phyloP scores from a whole-genome alignment of 1,139 yeast genomes.

The Zhuliangozyma parablackwelliae region DNA sequence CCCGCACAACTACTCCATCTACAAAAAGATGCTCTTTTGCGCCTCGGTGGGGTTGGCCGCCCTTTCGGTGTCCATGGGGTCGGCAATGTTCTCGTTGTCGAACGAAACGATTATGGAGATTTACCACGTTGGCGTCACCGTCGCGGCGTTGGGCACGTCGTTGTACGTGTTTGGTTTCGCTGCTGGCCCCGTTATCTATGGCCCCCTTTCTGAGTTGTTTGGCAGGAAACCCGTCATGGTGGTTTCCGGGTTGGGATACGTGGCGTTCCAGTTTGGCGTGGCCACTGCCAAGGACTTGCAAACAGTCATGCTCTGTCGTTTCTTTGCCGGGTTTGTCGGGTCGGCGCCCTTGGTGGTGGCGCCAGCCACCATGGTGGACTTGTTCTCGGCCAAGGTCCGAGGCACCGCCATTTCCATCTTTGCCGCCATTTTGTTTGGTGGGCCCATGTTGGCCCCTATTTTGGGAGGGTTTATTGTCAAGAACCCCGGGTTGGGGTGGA shows the following conservation, averaged over 20 bases:
- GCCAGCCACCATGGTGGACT: slow-evolving; percentile 41
- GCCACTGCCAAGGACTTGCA: slow-evolving; percentile 39
- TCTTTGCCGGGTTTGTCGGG: slow-evolving; percentile 39
- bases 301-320: slow-evolving; percentile 36
- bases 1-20: slow-evolving; percentile 45
- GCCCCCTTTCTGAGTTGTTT: slow-evolving; percentile 37
- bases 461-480: slow-evolving; percentile 32
- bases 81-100: slow-evolving; percentile 36
- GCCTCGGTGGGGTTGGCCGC: slow-evolving; percentile 29
- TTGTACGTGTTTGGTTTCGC: slow-evolving; percentile 42
- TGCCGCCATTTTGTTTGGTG: slow-evolving; percentile 37
- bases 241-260: slow-evolving; percentile 27
- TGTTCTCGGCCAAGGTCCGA: slow-evolving; percentile 28
- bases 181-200: slow-evolving; percentile 40
- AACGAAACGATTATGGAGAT: slow-evolving; percentile 17
- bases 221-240: slow-evolving; percentile 32
- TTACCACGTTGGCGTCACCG: slow-evolving; percentile 28
- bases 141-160: slow-evolving; percentile 36
- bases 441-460: slow-evolving; percentile 44
- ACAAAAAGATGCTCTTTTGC: slow-evolving; percentile 23
- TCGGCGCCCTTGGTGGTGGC: slow-evolving; percentile 41
- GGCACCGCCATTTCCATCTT: slow-evolving; percentile 34
- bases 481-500: slow-evolving; percentile 42
- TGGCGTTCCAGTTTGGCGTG: slow-evolving; percentile 33
- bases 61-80: slow-evolving; percentile 44